Conservation (phyloP, 176 grass and related monocot species). For the Juncus inflexus region DNA sequence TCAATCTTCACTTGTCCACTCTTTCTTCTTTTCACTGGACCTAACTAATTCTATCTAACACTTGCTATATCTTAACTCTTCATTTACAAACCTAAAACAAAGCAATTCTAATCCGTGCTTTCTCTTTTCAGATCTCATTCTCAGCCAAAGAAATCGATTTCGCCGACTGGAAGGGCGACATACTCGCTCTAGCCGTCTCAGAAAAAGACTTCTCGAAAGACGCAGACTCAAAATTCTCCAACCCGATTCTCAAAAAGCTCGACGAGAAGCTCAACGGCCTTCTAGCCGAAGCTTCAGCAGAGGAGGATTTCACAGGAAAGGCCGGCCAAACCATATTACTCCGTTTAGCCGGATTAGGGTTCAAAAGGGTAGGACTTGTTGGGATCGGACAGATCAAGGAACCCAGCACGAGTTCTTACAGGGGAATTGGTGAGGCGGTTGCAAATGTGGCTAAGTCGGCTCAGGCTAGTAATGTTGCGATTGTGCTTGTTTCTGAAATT, state of each 20-base stretch:
- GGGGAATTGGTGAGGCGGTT: constrained; percentile 60
- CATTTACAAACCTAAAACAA: too few species aligned
- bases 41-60: background rate
- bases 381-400: constrained; percentile 60
- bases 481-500: constrained; percentile 51
- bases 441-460: constrained; percentile 68
- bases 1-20: too few species aligned
- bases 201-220: constrained; percentile 87
- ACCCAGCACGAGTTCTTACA: constrained; percentile 38
- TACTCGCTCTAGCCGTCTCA: constrained; percentile 72
- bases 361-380: constrained; percentile 79
- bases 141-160: constrained; percentile 64
- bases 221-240: constrained; percentile 71
- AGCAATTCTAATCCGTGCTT: background rate
- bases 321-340: constrained; percentile 69
- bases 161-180: constrained; percentile 81
- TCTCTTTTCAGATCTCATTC: constrained; percentile 52
- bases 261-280: constrained; percentile 67
- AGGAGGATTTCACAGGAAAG: constrained; percentile 94
- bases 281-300: constrained; percentile 52
- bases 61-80: too few species aligned
- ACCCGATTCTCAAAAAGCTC: constrained; percentile 59
- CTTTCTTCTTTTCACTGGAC: background rate
- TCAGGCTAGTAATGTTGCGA: constrained; percentile 64
- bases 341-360: constrained; percentile 61